Evolutionary conservation across 2,329 filamentous ascomycete genomes (phyloP).

Genomic region (Cercospora sp.): DNA sequence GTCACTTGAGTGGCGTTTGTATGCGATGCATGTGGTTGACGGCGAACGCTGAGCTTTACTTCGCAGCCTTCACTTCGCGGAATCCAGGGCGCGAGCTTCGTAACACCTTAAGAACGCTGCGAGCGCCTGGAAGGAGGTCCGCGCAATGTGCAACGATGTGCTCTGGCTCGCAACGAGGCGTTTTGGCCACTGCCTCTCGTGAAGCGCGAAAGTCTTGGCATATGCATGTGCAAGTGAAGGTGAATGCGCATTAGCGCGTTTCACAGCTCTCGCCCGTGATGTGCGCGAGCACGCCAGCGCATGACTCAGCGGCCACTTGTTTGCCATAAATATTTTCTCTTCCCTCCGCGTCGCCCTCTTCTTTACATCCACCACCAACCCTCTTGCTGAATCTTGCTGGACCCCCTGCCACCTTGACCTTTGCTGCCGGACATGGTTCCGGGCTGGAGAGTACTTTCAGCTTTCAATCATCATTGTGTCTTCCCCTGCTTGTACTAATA

Average conservation of each 20-base stretch:
- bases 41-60: too few relatives aligned
- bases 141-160: neutral
- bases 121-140: too few relatives aligned
- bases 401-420: neutral
- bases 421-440: neutral
- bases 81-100: too few relatives aligned
- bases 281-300: neutral
- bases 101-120: too few relatives aligned
- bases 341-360: neutral
- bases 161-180: neutral
- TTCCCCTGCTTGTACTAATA: neutral
- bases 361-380: neutral
- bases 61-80: too few relatives aligned
- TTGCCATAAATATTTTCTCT: neutral
- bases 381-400: neutral
- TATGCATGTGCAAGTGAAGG: slow-evolving; percentile 1
- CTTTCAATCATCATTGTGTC: neutral
- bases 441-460: neutral
- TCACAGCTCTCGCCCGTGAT: neutral
- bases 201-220: neutral
- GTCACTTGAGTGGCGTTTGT: too few relatives aligned
- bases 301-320: neutral
- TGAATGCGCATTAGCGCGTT: neutral
- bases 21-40: too few relatives aligned
- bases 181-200: neutral